Base-by-base conservation (phyloP, 2,329 filamentous ascomycete genomes). In the Pestalotiopsis sp. region DNA sequence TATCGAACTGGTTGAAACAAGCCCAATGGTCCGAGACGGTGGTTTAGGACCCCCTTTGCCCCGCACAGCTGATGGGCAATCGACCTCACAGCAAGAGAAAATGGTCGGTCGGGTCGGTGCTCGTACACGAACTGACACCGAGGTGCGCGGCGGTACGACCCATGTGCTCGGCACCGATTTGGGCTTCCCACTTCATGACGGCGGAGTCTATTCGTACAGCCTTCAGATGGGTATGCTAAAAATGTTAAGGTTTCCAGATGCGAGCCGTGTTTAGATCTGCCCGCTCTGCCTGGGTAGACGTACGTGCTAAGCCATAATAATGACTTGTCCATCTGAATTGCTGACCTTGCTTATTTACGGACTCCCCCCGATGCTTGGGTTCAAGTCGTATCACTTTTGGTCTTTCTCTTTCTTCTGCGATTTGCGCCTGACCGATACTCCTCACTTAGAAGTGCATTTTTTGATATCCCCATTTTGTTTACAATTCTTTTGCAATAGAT, bases 221-320 rank as follows among this genome's bases (percentile, higher is more conserved):
- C 38, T 27, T 59, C 25, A 25, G 9, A 13, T 59, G 45, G 14
- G 23, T 17, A 14, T 59, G n/a, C 31, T 62, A 36, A 41, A 64
- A 64, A 64, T 39, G 61, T 52, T n/a, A 27, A 64, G 61, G 61
- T 52, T 64, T 49, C 39, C 61, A 64, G 38, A 20, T 64, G 39
- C 23, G 23, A 41, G 36, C 61, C 38, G 41, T n/a, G 12, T 36
- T 11, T 6, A 52, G 45, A 52, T 52, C 45, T 52, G 45, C 45
- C 31, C 45, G n/a, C 61, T 49, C 20, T 49, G 36, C 36, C 23
- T 49, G 61, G 61, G 27, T 20, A 23, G 25, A 20, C 12, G 55
- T 25, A 13, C 36, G 36, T 27, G 23, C 23, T 59, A 36, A 36
- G 59, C 36, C 59, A 36, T 36, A 36, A 36, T 36, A 36, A 36